Base-by-base conservation (phyloP, 1,139 yeast species). In the Williopsis jadinii region DNA sequence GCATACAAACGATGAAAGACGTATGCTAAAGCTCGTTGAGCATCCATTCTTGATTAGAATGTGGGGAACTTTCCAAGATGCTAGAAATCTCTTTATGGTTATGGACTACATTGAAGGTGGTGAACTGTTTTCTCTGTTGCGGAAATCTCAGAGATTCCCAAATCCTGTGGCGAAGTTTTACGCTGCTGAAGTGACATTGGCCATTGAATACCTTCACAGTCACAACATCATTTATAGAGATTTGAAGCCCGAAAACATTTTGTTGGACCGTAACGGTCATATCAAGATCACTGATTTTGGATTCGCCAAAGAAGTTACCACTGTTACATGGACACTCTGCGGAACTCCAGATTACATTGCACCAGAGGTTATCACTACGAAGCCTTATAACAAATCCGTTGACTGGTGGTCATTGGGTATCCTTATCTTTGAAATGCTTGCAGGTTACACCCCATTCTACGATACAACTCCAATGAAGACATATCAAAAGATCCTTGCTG, bases 361-460 rank as follows among this genome's bases (percentile, higher is more conserved):
- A 1, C 97, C 97, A 2, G 98, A 92, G 63, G 97, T 92, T 13
- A 94, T 92, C 43, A 88, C 97, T 26, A 85, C 97, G 9, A 88
- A 90, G 62, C 97, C 97, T 2, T 92, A 92, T 67, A 92, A 92
- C 66, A 90, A 90, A 66, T 84, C 95, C 28, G 97, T 92, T 35
- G 98, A 92, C 63, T 92, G 98, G 98, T 92, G 98, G 98, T 87
- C 96, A 0, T 71, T 92, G 48, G 97, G 98, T 13, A 85, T 92
- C 41, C 73, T 92, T 51, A 87, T 92, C 39, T 92, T 83, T 62
- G 98, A 92, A 69, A 92, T 92, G 97, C 73, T 92, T 52, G 90
- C 97, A 2, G 98, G 98, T 24, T 90, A 87, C 67, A 92, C 98
- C 5, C 98, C 98, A 29, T 92, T 92, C 63, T 92, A 88, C 66